A percentile compares a stretch with the other conserved stretches of the same genome.
phyloP scores from a whole-genome alignment of 1,284 basidiomycete genomes.

The Ceraceosorus bombacis region DNA sequence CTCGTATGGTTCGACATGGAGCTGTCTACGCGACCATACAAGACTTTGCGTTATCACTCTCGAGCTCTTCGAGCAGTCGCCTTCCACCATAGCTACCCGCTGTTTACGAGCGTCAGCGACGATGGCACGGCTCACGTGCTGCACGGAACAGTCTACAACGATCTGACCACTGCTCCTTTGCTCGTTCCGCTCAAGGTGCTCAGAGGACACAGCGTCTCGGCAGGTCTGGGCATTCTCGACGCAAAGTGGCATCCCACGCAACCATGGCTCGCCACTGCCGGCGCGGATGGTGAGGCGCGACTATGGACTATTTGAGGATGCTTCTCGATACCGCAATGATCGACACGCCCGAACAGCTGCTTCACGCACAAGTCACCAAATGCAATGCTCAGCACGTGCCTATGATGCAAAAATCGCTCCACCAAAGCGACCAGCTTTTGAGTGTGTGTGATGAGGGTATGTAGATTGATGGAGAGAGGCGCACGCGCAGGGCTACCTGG shows the following conservation, averaged over 20 bases:
- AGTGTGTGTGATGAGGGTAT: too few species aligned
- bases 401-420: too few species aligned
- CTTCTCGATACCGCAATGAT: too few species aligned
- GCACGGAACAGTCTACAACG: constrained; percentile 76
- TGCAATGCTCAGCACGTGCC: too few species aligned
- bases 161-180: constrained; percentile 82
- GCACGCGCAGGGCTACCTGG: too few species aligned
- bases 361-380: too few species aligned
- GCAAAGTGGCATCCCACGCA: constrained; percentile 79
- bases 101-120: constrained; percentile 91
- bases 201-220: constrained; percentile 72
- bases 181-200: constrained; percentile 97
- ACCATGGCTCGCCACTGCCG: constrained; percentile 87
- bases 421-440: too few species aligned
- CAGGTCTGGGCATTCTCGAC: constrained; percentile 84
- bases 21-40: constrained; percentile 89
- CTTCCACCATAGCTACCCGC: constrained; percentile 74
- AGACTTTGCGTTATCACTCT: constrained; percentile 88
- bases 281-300: constrained; percentile 79
- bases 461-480: too few species aligned
- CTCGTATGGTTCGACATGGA: constrained; percentile 98
- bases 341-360: too few species aligned
- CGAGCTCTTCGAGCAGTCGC: constrained; percentile 82
- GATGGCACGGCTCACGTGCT: constrained; percentile 96
- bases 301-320: constrained; percentile 59